A percentile compares a stretch with the other conserved stretches of the same genome.
Conservation (phyloP, 1,284 basidiomycete genomes). For the Papiliotrema fonsecae region DNA sequence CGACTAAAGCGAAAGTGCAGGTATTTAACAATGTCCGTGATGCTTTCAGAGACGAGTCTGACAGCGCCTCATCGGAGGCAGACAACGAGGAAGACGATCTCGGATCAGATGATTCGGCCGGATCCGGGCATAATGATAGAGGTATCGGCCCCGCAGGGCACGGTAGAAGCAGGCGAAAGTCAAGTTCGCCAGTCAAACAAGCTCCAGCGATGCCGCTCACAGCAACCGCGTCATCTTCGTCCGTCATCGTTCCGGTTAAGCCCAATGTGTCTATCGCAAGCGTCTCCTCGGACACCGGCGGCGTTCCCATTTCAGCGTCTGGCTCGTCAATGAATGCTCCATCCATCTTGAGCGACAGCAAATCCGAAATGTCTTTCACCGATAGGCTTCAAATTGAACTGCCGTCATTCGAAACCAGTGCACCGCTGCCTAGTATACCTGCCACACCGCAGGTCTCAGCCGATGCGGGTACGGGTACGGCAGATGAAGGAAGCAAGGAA, state of each 20-base stretch:
- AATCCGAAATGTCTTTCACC: conserved; percentile 34
- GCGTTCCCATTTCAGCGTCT: conserved; percentile 12
- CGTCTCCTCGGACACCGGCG: neutral
- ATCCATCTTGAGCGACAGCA: conserved; percentile 26
- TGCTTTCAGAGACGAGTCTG: conserved; percentile 80
- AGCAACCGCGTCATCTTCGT: conserved; percentile 1
- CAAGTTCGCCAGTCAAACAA: conserved; percentile 13
- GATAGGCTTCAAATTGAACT: conserved; percentile 46
- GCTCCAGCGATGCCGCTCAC: neutral
- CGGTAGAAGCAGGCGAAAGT: conserved; percentile 14
- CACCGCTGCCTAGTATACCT: conserved; percentile 45
- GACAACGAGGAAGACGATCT: conserved; percentile 66
- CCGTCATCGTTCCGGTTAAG: conserved; percentile 3
- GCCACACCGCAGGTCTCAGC: conserved; percentile 37
- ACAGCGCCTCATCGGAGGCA: conserved; percentile 69
- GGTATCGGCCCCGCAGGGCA: conserved; percentile 18
- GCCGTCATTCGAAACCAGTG: conserved; percentile 46
- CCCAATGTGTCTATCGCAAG: neutral
- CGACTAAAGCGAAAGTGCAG: conserved; percentile 82
- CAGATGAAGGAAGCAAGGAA: conserved; percentile 21
- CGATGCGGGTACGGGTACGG: conserved; percentile 24
- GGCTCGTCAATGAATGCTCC: conserved; percentile 12
- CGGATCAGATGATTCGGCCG: conserved; percentile 35
- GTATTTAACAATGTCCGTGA: conserved; percentile 88
- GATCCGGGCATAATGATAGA: conserved; percentile 21